phyloP scores from a whole-genome alignment of 75 land plant species.

The Pinus tabuliformis region DNA sequence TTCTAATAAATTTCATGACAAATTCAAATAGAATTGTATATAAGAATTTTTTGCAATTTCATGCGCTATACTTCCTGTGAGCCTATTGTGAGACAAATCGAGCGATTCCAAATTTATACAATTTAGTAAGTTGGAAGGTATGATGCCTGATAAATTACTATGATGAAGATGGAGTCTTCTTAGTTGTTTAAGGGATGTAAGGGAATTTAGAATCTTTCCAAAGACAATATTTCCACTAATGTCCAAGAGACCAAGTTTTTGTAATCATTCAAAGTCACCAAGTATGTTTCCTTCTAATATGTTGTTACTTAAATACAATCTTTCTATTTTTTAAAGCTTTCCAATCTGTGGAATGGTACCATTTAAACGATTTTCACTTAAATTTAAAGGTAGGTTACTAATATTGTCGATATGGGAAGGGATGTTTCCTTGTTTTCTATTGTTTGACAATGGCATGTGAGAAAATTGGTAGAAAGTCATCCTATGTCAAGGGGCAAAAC shows the following conservation, averaged over 20 bases:
- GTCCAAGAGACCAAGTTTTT: neutral
- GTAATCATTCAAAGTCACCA: neutral
- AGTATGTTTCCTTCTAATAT: constrained; percentile 8
- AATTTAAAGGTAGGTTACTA: neutral
- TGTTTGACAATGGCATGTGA: neutral
- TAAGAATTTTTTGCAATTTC: neutral
- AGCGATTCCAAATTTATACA: neutral
- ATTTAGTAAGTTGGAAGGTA: neutral
- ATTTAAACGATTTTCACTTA: neutral
- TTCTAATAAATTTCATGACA: constrained; percentile 1
- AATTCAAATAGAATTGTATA: neutral
- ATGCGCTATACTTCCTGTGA: neutral
- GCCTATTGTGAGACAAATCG: neutral
- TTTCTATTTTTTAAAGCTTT: neutral
- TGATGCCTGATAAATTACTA: neutral
- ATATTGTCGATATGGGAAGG: neutral
- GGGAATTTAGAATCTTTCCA: neutral
- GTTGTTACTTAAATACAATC: neutral
- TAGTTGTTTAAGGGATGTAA: neutral
- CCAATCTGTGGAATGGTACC: neutral
- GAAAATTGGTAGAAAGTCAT: neutral
- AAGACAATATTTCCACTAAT: neutral
- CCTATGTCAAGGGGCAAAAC: neutral
- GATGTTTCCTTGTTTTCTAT: neutral
- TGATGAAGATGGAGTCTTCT: neutral